Evolutionary conservation across 2,329 filamentous ascomycete species (phyloP).

Genomic region (Monosporascus sp.): DNA sequence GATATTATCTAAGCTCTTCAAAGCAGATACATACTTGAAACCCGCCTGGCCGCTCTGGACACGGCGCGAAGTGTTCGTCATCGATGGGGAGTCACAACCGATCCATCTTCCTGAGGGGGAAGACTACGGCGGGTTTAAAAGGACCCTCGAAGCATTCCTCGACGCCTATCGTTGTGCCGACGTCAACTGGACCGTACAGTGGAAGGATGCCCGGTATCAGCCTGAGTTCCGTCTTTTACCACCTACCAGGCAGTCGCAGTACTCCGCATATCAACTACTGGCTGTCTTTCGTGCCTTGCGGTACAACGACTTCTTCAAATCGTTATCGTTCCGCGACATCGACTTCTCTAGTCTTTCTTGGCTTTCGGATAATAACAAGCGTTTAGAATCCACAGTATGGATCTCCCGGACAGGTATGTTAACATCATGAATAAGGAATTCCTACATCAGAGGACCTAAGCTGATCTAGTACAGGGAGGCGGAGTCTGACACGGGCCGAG

Average conservation of each 20-base stretch:
- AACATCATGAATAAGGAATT: background rate
- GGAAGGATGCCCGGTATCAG: conserved; percentile 36
- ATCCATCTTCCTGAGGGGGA: conserved; percentile 50
- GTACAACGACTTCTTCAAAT: conserved; percentile 55
- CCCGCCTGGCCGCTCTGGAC: conserved; percentile 55
- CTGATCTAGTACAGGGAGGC: conserved; percentile 22
- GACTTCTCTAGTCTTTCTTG: conserved; percentile 39
- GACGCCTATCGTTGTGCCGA: conserved; percentile 44
- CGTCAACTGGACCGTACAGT: conserved; percentile 48
- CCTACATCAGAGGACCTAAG: background rate
- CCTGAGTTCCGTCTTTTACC: conserved; percentile 50
- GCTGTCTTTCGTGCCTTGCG: conserved; percentile 51
- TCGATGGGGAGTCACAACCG: conserved; percentile 46
- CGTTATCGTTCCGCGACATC: conserved; percentile 49
- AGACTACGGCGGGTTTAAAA: conserved; percentile 48
- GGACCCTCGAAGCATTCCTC: conserved; percentile 50
- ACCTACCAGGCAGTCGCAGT: conserved; percentile 30
- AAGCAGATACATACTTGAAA: conserved; percentile 49
- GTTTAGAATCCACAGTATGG: conserved; percentile 43
- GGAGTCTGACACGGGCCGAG: conserved; percentile 42
- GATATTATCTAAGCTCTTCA: conserved; percentile 49
- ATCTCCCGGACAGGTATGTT: conserved; percentile 46
- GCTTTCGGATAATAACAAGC: conserved; percentile 36
- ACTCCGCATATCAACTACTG: conserved; percentile 47
- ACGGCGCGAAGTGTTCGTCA: conserved; percentile 44